Base-by-base conservation (phyloP, 805 yeast genomes). In the Metschnikowia similis region DNA sequence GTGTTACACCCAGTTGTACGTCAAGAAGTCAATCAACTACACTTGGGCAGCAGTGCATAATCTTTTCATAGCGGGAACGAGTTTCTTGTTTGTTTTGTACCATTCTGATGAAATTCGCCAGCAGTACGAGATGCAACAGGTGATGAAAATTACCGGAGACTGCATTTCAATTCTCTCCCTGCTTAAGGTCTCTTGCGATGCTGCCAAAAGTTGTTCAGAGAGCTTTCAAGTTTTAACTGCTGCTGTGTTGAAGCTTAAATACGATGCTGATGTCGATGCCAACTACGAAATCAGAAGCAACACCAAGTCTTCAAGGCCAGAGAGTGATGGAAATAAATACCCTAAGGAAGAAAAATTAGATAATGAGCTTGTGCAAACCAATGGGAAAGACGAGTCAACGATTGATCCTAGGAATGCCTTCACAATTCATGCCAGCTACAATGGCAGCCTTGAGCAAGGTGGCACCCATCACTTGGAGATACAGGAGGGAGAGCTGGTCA, bases 21-120 rank as follows among this genome's bases (percentile, higher is more conserved):
- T 71, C n/a, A 74, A 74, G 29, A 79, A 79, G 57, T 72, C 80
- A 42, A 76, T 89, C 52, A 89, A 89, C 65, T 90, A 87, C 66
- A 88, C 96, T 0, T 90, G 97, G 97, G 91, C 90, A 1, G 94
- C 95, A 0, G 91, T 89, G 2, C 96, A 89, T 64, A 89, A 89
- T 62, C 71, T 89, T 48, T 89, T 89, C 63, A 85, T 87, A 86
- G 91, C 96, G 0, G 95, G 96, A 0, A 85, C 92, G 28, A 85
- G 96, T 1, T 89, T 82, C 57, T 70, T 90, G 40, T 89, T 87
- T 62, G 79, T 90, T 0, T 74, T 89, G 11, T 89, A 87, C 63
- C 85, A 85, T 63, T 80, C 87, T 35, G 74, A 74, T n/a, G 77
- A 75, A 42, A 80, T 78, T 2, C 65, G 85, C 21, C 61, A 66